These are phyloP conservation scores for Sideroxylon spinosum DNA, from an alignment of 179 eudicot genomes.

Conservation along the genomic window DNA sequence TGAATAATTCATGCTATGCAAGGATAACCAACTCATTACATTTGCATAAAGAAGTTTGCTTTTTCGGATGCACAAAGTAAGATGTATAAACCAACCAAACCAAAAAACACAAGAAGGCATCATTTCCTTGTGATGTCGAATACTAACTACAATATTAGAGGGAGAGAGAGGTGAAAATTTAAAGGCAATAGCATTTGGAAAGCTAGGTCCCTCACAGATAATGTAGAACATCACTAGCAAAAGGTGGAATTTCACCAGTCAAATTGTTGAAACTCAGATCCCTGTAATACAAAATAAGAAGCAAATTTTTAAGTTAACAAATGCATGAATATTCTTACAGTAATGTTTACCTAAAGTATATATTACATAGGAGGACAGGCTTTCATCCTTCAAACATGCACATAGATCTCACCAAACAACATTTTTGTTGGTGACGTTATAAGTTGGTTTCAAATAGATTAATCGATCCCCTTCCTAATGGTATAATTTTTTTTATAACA, in stretches of 20 bases:
- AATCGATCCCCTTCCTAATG: background rate
- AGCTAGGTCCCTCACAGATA: background rate
- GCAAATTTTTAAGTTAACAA: background rate
- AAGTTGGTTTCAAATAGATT: background rate
- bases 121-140: background rate
- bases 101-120: background rate
- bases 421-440: too few species aligned
- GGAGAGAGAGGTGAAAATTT: too few species aligned
- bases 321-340: background rate
- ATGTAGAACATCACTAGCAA: background rate
- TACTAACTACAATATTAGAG: too few species aligned
- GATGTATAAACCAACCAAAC: background rate
- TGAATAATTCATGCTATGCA: too few species aligned
- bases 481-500: background rate
- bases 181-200: background rate
- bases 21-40: background rate
- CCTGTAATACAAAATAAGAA: background rate
- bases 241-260: background rate
- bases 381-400: background rate
- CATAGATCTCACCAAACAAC: background rate
- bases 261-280: background rate
- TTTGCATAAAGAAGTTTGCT: too few species aligned
- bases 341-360: background rate
- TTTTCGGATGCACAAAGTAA: too few species aligned
- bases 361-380: background rate